These are phyloP conservation scores for Curvularia lunata DNA, from an alignment of 2,329 filamentous ascomycete species.

Conservation along the genomic window DNA sequence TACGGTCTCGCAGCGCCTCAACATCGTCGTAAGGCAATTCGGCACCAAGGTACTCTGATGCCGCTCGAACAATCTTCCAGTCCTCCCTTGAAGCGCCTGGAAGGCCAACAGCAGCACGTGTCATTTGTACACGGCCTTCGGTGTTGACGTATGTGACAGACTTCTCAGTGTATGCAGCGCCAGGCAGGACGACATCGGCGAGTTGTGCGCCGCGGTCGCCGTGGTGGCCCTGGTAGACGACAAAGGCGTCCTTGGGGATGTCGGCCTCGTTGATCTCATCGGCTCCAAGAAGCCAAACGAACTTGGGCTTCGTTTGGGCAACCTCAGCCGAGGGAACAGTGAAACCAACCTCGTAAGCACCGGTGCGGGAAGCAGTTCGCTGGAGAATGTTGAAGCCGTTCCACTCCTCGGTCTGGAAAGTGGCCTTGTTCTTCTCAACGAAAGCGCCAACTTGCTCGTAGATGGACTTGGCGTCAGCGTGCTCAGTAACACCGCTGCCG, in stretches of 20 bases:
- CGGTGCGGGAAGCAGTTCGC: conserved; percentile 86
- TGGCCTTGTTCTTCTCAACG: conserved; percentile 89
- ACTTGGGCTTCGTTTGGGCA: conserved; percentile 86
- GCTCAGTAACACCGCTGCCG: conserved; percentile 89
- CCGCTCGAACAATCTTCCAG: conserved; percentile 98
- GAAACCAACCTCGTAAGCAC: conserved; percentile 96
- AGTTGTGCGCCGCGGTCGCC: conserved; percentile 92
- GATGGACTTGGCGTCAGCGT: conserved; percentile 87
- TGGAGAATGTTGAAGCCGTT: conserved; percentile 98
- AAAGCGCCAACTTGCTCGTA: conserved; percentile 91
- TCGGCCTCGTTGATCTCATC: conserved; percentile 87
- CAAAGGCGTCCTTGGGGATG: conserved; percentile 93
- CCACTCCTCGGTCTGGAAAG: conserved; percentile 89
- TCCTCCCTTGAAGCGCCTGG: conserved; percentile 91
- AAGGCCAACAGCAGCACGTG: conserved; percentile 84
- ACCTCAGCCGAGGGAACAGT: conserved; percentile 82
- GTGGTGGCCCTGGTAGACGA: conserved; percentile 98
- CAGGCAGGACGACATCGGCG: conserved; percentile 91
- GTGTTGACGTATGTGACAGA: conserved; percentile 96
- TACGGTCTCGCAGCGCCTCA: conserved; percentile 84
- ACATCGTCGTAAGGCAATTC: conserved; percentile 94
- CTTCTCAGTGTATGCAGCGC: conserved; percentile 97
- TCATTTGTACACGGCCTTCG: conserved; percentile 94
- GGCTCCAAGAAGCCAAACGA: conserved; percentile 94
- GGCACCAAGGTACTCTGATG: conserved; percentile 85